These are phyloP conservation scores for Nicotiana noctiflora DNA, from an alignment of 257 asterid species.

Conservation along the genomic window DNA sequence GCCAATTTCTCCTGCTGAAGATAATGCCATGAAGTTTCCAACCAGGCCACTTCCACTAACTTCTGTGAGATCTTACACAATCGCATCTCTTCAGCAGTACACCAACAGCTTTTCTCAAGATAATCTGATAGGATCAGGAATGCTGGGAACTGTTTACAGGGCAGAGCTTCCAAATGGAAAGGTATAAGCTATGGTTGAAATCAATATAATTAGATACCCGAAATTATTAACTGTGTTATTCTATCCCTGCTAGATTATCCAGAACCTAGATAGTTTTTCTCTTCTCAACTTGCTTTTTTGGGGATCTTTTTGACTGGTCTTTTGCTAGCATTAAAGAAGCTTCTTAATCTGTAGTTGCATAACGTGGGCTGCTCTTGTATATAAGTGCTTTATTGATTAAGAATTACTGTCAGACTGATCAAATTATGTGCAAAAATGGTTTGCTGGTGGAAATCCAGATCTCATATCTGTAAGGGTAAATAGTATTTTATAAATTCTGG, in stretches of 20 bases:
- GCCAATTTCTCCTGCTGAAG: conserved; percentile 45
- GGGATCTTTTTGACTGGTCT: neutral
- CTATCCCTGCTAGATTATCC: neutral
- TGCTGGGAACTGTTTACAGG: conserved; percentile 78
- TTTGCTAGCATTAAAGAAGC: neutral
- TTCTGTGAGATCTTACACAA: conserved; percentile 67
- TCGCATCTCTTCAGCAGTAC: conserved; percentile 91
- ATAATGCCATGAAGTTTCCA: conserved; percentile 23
- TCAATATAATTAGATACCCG: neutral
- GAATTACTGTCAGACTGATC: neutral
- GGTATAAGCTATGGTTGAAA: conserved; percentile 30
- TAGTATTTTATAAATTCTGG: neutral
- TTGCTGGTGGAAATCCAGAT: neutral
- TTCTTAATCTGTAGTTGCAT: neutral
- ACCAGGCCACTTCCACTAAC: conserved; percentile 45
- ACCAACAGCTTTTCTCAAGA: conserved; percentile 93
- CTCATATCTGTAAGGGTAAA: neutral
- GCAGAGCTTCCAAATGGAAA: conserved; percentile 79
- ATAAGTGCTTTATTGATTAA: neutral
- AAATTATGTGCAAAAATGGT: neutral
- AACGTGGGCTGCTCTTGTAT: neutral
- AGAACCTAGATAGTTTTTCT: neutral
- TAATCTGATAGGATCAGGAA: conserved; percentile 82
- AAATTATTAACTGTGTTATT: neutral
- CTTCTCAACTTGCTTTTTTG: neutral